These are phyloP conservation scores for Thielaviopsis punctulata DNA, from an alignment of 2,329 filamentous ascomycete genomes.

Conservation along the genomic window DNA sequence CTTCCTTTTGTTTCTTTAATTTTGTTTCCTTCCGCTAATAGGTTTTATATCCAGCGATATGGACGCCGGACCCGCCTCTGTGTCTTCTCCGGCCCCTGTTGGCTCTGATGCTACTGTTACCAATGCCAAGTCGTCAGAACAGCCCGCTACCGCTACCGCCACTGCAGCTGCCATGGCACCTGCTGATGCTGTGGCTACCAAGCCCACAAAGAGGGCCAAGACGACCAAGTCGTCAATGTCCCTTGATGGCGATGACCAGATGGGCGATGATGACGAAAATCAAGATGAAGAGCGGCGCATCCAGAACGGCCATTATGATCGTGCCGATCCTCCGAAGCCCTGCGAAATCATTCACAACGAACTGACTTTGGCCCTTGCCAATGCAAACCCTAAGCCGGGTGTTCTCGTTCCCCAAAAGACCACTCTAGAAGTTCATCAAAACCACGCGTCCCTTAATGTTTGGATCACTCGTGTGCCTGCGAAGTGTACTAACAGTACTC, in stretches of 20 bases:
- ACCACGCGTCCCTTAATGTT: conserved; percentile 40
- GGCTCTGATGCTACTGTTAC: not conserved
- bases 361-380: conserved; percentile 22
- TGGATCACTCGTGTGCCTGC: conserved; percentile 58
- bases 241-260: conserved; percentile 4
- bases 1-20: not conserved
- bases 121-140: not conserved
- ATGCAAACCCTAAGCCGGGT: conserved; percentile 24
- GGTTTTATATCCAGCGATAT: conserved; percentile 7
- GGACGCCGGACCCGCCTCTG: conserved; percentile 2
- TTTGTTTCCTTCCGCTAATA: not conserved
- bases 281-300: conserved; percentile 9
- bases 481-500: conserved; percentile 42
- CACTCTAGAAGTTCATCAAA: conserved; percentile 42
- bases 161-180: too few relatives aligned
- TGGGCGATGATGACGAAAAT: conserved; percentile 9
- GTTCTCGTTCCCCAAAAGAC: conserved; percentile 48
- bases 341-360: conserved; percentile 19
- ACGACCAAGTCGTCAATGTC: not conserved
- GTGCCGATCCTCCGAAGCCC: conserved; percentile 12
- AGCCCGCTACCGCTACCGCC: not conserved
- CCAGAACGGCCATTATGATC: conserved; percentile 11
- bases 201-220: not conserved
- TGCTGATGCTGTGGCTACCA: not conserved
- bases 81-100: not conserved